Conservation (phyloP, 768 basidiomycete species). For the Tylopilus plumbeoviolaceoides region DNA sequence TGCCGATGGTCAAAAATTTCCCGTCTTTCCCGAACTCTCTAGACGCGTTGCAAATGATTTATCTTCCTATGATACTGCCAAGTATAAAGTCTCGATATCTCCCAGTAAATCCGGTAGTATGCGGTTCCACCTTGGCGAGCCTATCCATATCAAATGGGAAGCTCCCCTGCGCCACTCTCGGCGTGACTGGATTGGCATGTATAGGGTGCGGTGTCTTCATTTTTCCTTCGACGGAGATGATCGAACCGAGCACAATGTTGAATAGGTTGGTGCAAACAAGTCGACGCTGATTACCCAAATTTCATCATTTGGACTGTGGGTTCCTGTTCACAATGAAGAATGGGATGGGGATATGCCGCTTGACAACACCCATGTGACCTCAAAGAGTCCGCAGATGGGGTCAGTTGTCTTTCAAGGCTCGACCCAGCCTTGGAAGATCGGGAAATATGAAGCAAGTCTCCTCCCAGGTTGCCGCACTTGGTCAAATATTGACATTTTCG, state of each 20-base stretch:
- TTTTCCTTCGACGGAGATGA: background rate
- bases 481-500: background rate
- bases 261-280: constrained; percentile 82
- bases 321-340: constrained; percentile 85
- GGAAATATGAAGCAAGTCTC: constrained; percentile 66
- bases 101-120: constrained; percentile 47
- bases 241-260: constrained; percentile 1
- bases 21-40: background rate
- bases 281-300: constrained; percentile 79
- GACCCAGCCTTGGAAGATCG: constrained; percentile 81
- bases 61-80: constrained; percentile 70
- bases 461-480: background rate
- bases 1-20: background rate
- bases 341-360: constrained; percentile 87
- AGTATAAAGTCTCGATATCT: constrained; percentile 68
- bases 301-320: constrained; percentile 87
- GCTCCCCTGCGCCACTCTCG: constrained; percentile 84
- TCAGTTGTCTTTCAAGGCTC: constrained; percentile 72
- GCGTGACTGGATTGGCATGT: constrained; percentile 95
- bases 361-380: constrained; percentile 36
- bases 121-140: constrained; percentile 87
- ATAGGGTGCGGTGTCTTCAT: constrained; percentile 48
- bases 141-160: constrained; percentile 82
- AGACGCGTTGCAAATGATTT: constrained; percentile 82
- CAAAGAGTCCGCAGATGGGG: constrained; percentile 49